phyloP scores from a whole-genome alignment of 768 basidiomycete genomes.

The Rhodotorula graminis region DNA sequence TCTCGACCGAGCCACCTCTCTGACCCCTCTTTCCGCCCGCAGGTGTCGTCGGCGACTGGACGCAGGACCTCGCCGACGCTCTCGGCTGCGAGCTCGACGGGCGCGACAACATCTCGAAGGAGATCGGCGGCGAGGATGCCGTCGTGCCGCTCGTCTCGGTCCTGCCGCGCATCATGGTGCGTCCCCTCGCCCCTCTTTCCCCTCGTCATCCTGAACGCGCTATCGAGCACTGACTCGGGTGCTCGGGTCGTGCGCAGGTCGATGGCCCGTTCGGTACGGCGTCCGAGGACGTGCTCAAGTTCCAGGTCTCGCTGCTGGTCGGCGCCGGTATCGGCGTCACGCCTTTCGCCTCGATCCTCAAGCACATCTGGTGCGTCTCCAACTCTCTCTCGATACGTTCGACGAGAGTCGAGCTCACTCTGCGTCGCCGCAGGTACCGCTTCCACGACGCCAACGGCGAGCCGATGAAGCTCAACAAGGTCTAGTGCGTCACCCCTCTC shows the following conservation, averaged over 20 bases:
- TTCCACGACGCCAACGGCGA: conserved; percentile 57
- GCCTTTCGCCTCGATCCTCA: conserved; percentile 79
- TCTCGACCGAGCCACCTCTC: too few species aligned
- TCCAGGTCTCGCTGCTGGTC: conserved; percentile 29
- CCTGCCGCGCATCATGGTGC: conserved; percentile 79
- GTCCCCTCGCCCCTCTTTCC: background rate
- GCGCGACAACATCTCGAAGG: conserved; percentile 50
- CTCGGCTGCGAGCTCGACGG: conserved; percentile 75
- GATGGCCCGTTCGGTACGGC: conserved; percentile 94
- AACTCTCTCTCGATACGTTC: too few species aligned
- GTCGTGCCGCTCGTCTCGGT: conserved; percentile 64
- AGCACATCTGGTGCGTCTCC: conserved; percentile 46
- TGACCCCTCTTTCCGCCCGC: background rate
- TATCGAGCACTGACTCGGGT: too few species aligned
- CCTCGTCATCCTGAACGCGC: too few species aligned
- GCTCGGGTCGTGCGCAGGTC: conserved; percentile 44
- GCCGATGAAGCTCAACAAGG: conserved; percentile 79
- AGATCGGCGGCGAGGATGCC: conserved; percentile 56
- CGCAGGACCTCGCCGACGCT: conserved; percentile 68
- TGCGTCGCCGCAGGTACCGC: conserved; percentile 49
- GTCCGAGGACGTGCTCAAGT: conserved; percentile 54
- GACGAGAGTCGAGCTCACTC: background rate
- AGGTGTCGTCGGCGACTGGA: conserved; percentile 73
- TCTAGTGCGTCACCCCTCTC: conserved; percentile 42
- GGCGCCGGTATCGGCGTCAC: conserved; percentile 96